Conservation (phyloP, 139 green algal species). For the Helicosporidium sp. region DNA sequence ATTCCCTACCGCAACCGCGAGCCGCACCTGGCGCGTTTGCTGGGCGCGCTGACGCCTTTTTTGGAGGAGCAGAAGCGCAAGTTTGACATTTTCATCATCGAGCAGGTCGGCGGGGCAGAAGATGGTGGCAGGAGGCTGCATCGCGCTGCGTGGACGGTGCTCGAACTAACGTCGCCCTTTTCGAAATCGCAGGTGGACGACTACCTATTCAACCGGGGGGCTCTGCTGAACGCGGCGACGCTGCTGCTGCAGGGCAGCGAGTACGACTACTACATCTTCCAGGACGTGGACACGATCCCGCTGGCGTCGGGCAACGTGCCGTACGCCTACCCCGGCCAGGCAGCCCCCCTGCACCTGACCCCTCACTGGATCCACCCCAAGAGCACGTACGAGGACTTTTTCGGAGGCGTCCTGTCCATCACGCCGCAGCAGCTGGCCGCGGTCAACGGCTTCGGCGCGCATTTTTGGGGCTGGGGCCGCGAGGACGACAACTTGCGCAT, state of each 20-base stretch:
- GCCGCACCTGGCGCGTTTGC: conserved; percentile 5
- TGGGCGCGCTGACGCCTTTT: conserved; percentile 8
- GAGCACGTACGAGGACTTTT: conserved; percentile 21
- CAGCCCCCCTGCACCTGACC: conserved; percentile 10
- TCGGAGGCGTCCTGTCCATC: conserved; percentile 20
- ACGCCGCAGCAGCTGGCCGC: conserved; percentile 10
- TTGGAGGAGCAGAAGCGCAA: conserved; percentile 5
- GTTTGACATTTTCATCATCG: conserved; percentile 18
- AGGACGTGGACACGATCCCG: conserved; percentile 25
- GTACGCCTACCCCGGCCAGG: conserved; percentile 13
- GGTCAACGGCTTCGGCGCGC: conserved; percentile 19
- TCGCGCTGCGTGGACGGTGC: neutral
- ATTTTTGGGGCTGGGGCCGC: conserved; percentile 24
- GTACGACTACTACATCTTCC: conserved; percentile 22
- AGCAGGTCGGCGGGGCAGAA: conserved; percentile 7
- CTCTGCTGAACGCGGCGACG: conserved; percentile 17
- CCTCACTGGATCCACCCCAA: conserved; percentile 18
- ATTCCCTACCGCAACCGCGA: conserved; percentile 16
- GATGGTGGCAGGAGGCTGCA: neutral
- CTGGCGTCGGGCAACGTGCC: conserved; percentile 7
- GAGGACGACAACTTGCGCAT: conserved; percentile 26
- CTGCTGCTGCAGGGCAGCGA: conserved; percentile 9
- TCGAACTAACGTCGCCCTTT: neutral
- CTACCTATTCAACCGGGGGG: conserved; percentile 17
- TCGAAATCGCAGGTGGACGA: conserved; percentile 1